Evolutionary conservation across 768 basidiomycete species (phyloP).

Genomic region (Strobilomyces dryophilus): DNA sequence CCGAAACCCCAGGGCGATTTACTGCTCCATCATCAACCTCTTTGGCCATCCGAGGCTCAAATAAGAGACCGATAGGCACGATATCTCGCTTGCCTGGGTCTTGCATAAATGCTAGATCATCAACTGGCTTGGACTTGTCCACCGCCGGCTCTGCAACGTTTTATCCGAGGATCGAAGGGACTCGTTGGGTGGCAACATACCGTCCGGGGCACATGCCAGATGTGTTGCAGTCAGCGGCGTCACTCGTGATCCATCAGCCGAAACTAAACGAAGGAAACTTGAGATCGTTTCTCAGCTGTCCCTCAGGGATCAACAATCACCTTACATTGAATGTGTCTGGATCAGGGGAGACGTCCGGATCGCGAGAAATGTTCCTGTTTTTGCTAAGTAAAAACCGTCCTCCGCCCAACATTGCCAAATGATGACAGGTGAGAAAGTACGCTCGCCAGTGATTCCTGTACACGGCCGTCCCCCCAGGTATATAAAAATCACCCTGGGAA

Average conservation of each 20-base stretch:
- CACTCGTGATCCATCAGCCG: slow-evolving; percentile 27
- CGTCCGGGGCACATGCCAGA: slow-evolving; percentile 56
- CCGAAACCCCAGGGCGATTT: not conserved
- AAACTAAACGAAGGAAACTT: slow-evolving; percentile 51
- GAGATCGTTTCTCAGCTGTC: slow-evolving; percentile 39
- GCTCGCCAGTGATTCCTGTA: slow-evolving; percentile 16
- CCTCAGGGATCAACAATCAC: slow-evolving; percentile 25
- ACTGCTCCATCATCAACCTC: slow-evolving; percentile 1
- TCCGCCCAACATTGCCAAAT: not conserved
- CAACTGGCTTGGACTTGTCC: slow-evolving; percentile 47
- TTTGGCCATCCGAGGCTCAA: slow-evolving; percentile 39
- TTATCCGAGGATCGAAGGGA: not conserved
- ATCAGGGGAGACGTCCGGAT: slow-evolving; percentile 35
- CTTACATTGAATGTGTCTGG: slow-evolving; percentile 34
- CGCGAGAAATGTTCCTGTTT: slow-evolving; percentile 33
- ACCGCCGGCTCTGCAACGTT: slow-evolving; percentile 4
- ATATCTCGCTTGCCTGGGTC: not conserved
- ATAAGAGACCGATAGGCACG: slow-evolving; percentile 50
- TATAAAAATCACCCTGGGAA: slow-evolving; percentile 11
- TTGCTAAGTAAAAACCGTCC: not conserved
- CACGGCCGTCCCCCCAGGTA: slow-evolving; percentile 17
- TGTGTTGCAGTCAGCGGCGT: not conserved
- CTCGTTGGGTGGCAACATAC: slow-evolving; percentile 44
- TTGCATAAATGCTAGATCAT: slow-evolving; percentile 50
- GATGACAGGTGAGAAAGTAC: not conserved